Conservation (phyloP, 345 rosid species). For the Pistacia atlantica region DNA sequence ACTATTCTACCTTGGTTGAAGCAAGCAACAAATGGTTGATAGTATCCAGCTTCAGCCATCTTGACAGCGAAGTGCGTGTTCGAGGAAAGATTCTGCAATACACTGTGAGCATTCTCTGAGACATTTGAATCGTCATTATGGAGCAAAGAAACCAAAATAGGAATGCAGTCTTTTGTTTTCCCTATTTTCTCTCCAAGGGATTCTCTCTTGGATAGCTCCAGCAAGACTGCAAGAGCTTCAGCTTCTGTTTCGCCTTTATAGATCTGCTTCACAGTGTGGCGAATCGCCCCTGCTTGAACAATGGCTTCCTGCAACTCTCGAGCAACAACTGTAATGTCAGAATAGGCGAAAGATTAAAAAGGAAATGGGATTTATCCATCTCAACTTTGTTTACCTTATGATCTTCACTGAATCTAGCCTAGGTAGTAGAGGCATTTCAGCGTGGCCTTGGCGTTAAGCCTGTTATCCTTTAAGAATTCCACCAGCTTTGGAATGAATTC, state of each 20-base stretch:
- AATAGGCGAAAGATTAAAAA: background rate
- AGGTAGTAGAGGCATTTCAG: slow-evolving; percentile 40
- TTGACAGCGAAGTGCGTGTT: slow-evolving; percentile 48
- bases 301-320: slow-evolving; percentile 41
- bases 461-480: slow-evolving; percentile 32
- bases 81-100: slow-evolving; percentile 48
- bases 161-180: slow-evolving; percentile 44
- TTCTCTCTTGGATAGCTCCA: slow-evolving; percentile 45
- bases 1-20: slow-evolving; percentile 44
- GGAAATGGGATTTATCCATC: background rate
- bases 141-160: slow-evolving; percentile 48
- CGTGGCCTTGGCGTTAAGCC: slow-evolving; percentile 30
- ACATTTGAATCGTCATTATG: slow-evolving; percentile 24
- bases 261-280: slow-evolving; percentile 41
- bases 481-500: slow-evolving; percentile 39
- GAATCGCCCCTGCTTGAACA: slow-evolving; percentile 40
- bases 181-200: slow-evolving; percentile 43
- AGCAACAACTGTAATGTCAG: slow-evolving; percentile 1
- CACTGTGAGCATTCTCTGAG: slow-evolving; percentile 32
- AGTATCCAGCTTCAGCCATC: slow-evolving; percentile 52
- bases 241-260: slow-evolving; percentile 34
- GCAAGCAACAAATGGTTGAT: slow-evolving; percentile 39
- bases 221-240: slow-evolving; percentile 36
- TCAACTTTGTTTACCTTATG: slow-evolving; percentile 34
- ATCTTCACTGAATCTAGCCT: slow-evolving; percentile 39